Base-by-base conservation (phyloP, 768 basidiomycete genomes). In the Lentinula raphanica region DNA sequence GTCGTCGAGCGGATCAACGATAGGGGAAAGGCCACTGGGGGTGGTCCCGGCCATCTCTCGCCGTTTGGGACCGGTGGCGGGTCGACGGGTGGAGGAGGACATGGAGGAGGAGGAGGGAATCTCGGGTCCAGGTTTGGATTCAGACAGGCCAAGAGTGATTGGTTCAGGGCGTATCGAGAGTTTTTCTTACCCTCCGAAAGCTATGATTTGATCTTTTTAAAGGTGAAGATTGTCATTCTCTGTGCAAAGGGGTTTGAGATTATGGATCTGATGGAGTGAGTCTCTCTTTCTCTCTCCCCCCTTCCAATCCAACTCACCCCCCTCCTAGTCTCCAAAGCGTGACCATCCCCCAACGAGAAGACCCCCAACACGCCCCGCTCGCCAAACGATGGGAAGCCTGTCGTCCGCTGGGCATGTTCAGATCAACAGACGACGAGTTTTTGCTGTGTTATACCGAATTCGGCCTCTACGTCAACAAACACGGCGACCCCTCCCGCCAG, bases 191-290 rank as follows among this genome's bases (percentile, higher is more conserved):
- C 92, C 1, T 93, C 90, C 0, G 94, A 97, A 67, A 88, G 94
- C 0, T 92, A 85, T 62, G 90, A 93, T 67, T 77, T 98, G 42
- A 86, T 94, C 60, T 98, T 98, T 80, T 76, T 98, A 58, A 94
- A 95, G 69, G 90, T 90, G 8, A 91, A 90, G 73, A 90, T 99
- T 61, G 94, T 91, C 3, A 90, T 99, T 58, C 80, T 97, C 28
- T 95, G 95, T 64, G 86, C 90, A 0, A 92, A 92, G 67, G 94
- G 95, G 39, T 98, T 98, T 65, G 95, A 98, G 71, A 96, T 98
- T 65, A 98, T 98, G 90, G 93, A 98, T 64, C 80, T 98, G 40
- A 85, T 86, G 23, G 92, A 95, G 91, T 96, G 75, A 45, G 90
- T 70, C n/a, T n/a, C n/a, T n/a, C n/a, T n/a, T n/a, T n/a, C n/a